Base-by-base conservation (phyloP, 2,329 filamentous ascomycete genomes). In the Simplicillium aogashimaense region DNA sequence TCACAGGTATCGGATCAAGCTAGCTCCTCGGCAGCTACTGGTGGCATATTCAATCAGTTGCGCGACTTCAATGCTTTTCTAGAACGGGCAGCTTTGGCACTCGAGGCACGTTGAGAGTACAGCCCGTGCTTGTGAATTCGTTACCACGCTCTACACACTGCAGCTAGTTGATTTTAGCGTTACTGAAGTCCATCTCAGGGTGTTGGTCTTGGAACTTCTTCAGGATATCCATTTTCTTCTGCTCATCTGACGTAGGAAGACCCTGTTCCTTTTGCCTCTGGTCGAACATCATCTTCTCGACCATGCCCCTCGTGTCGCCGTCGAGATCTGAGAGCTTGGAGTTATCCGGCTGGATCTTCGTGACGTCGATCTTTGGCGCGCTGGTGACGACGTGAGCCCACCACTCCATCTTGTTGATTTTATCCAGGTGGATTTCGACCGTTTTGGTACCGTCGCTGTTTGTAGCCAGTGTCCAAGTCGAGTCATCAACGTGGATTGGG, bases 271-370 rank as follows among this genome's bases (percentile, higher is more conserved):
- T 98, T 69, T 97, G 89, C 50, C 85, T 74, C 72, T 98, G 92
- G 68, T 98, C 92, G 55, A 76, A 98, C 92, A 98, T 98, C 92
- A 98, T 98, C 78, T 98, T 98, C 78, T 98, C 92, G 35, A 98
- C 92, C 90, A 98, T 97, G 43, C 81, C 77, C 48, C 92, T 77
- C 40, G 92, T 98, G 72, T 94, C 85, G 45, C 92, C 92, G 57
- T 97, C 90, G 50, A 98, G 70, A 61, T 98, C 92, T 42, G 84
- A 81, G 55, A 98, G 72, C 62, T 88, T 94, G 58, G 83, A 89
- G 59, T 83, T 89, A 66, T 97, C 92, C 16, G 92, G 92, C 58
- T 81, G 78, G 64, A 98, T 97, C 70, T 95, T 95, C 53, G 82
- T 81, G 29, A 94, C 87, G 66, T 98, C 92, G 63, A 98, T 94